Percentiles rank a stretch among this genome's conserved stretches.
Evolutionary conservation across 306 rosid species (phyloP).

Genomic region (Mimosa bimucronata): DNA sequence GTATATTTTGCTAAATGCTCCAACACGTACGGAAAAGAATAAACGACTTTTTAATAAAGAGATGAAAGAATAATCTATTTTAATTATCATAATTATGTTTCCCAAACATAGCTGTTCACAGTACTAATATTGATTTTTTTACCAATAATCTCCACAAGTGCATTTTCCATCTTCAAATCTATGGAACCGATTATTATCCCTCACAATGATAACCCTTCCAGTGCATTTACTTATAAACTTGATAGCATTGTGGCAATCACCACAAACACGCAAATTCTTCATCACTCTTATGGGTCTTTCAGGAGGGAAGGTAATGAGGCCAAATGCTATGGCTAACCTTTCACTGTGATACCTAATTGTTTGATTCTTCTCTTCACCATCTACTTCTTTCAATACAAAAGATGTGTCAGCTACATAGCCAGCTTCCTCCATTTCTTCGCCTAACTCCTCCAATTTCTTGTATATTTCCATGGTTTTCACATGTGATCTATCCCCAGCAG

Average conservation of each 20-base stretch:
- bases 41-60: too few relatives aligned
- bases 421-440: slow-evolving; percentile 72
- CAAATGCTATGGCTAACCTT: slow-evolving; percentile 85
- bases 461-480: slow-evolving; percentile 64
- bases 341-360: slow-evolving; percentile 82
- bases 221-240: slow-evolving; percentile 85
- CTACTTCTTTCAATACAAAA: slow-evolving; percentile 73
- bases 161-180: slow-evolving; percentile 88
- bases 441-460: slow-evolving; percentile 75
- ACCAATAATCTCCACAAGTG: slow-evolving; percentile 89
- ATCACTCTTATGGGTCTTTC: slow-evolving; percentile 81
- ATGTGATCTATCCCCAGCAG: slow-evolving; percentile 72
- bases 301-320: slow-evolving; percentile 63
- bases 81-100: background rate
- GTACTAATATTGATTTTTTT: slow-evolving; percentile 24
- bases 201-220: slow-evolving; percentile 69
- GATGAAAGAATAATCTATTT: slow-evolving; percentile 25
- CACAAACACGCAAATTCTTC: slow-evolving; percentile 93
- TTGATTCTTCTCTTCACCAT: slow-evolving; percentile 68
- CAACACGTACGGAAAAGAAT: background rate
- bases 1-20: background rate
- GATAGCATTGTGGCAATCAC: slow-evolving; percentile 86
- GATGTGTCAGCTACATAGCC: slow-evolving; percentile 93
- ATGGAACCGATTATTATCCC: slow-evolving; percentile 87
- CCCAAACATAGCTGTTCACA: background rate